These are phyloP conservation scores for Annulohypoxylon truncatum DNA, from an alignment of 2,329 filamentous ascomycete genomes.

Conservation along the genomic window DNA sequence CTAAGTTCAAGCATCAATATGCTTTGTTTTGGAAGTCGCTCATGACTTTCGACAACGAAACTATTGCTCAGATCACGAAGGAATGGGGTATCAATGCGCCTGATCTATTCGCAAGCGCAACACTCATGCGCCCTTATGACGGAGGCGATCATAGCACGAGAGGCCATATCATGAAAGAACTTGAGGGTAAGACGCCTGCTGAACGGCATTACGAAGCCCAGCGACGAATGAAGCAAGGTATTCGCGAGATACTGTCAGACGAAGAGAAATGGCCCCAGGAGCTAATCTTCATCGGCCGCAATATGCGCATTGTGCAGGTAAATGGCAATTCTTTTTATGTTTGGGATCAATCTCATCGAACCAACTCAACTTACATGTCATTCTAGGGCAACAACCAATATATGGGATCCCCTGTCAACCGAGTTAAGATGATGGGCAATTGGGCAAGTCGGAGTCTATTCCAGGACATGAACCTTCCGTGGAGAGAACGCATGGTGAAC, in stretches of 20 bases:
- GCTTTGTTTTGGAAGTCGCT: conserved; percentile 92
- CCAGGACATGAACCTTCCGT: conserved; percentile 74
- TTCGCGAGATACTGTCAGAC: conserved; percentile 78
- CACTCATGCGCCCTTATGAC: conserved; percentile 88
- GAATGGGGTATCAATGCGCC: conserved; percentile 90
- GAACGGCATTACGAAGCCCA: conserved; percentile 93
- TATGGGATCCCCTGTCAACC: conserved; percentile 87
- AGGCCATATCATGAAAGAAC: conserved; percentile 73
- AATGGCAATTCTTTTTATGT: neutral
- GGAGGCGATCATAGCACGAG: conserved; percentile 79
- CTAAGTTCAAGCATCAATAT: conserved; percentile 87
- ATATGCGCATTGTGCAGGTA: conserved; percentile 83
- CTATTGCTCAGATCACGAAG: conserved; percentile 76
- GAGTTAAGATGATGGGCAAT: conserved; percentile 91
- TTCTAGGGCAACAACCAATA: conserved; percentile 86
- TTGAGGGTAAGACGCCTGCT: conserved; percentile 66
- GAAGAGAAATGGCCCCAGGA: conserved; percentile 91
- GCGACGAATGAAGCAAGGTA: conserved; percentile 77
- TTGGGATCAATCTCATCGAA: neutral
- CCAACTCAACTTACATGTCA: neutral
- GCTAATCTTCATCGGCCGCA: conserved; percentile 90
- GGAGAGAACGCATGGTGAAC: conserved; percentile 72
- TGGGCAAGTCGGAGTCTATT: conserved; percentile 91
- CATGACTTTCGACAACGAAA: conserved; percentile 90
- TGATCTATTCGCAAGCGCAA: conserved; percentile 92